Percentiles rank a stretch among this genome's conserved stretches.
phyloP scores from a whole-genome alignment of 1,284 basidiomycete genomes.

The Agaricales sp. region DNA sequence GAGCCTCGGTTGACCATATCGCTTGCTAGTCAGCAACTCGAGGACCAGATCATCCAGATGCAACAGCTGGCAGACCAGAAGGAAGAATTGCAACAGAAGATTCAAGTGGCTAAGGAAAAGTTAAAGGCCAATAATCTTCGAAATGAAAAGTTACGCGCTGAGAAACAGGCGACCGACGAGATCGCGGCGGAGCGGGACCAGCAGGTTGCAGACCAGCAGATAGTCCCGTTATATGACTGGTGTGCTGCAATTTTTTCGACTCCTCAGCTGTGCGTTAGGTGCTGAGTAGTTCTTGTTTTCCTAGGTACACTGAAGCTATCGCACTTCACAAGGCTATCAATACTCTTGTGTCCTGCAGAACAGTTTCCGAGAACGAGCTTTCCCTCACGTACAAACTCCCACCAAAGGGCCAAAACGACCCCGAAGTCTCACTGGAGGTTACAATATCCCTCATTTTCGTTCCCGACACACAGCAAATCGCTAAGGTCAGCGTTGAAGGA shows the following conservation, averaged over 20 bases:
- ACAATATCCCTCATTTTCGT: slow-evolving; percentile 52
- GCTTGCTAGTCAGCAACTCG: slow-evolving; percentile 60
- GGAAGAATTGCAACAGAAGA: slow-evolving; percentile 27
- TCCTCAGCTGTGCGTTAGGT: slow-evolving; percentile 1
- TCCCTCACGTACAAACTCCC: slow-evolving; percentile 52
- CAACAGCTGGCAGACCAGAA: slow-evolving; percentile 56
- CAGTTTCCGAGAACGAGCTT: slow-evolving; percentile 65
- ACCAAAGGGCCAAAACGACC: slow-evolving; percentile 13
- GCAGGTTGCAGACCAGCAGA: slow-evolving; percentile 54
- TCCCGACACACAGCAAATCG: slow-evolving; percentile 55
- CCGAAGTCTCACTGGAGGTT: slow-evolving; percentile 16
- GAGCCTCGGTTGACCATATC: slow-evolving; percentile 66
- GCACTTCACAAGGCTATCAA: slow-evolving; percentile 52
- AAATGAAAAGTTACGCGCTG: slow-evolving; percentile 55
- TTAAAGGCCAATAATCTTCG: slow-evolving; percentile 58
- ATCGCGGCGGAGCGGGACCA: slow-evolving; percentile 28
- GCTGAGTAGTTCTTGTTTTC: background rate
- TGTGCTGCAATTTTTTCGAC: slow-evolving; percentile 15
- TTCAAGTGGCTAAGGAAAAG: slow-evolving; percentile 45
- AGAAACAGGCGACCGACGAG: slow-evolving; percentile 50
- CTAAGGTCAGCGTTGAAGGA: slow-evolving; percentile 32
- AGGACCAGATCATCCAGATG: slow-evolving; percentile 64
- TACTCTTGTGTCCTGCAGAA: slow-evolving; percentile 47
- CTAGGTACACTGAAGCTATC: slow-evolving; percentile 62
- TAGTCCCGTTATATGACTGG: slow-evolving; percentile 63